Evolutionary conservation across 75 land plant genomes (phyloP), one percentile per base, ranked within the genome.

Genomic region (Picea sitchensis): DNA sequence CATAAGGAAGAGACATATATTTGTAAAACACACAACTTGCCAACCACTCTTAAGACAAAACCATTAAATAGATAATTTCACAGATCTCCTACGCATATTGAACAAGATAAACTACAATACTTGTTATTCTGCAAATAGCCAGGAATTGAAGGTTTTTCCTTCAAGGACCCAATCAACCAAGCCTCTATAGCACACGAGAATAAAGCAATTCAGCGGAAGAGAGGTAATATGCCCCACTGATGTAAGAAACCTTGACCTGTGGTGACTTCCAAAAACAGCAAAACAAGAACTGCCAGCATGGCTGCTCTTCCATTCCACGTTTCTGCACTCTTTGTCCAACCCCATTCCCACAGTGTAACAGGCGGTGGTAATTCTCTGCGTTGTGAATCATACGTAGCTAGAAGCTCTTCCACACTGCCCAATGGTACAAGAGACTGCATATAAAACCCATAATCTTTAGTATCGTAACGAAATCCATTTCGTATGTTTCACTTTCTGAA

Each of bases 231-330:
- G 36, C 99, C 99, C 89, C 92, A 90, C 80, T 98, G 98, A 74
- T 95, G 98, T 77, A 98, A 81, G 73, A 95, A 85, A 18, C 99
- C 99, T 81, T 98, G 85, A 9, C 98, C 99, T 13, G 96, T 93
- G 41, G 93, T 95, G 7, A 93, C 91, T 84, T 98, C 98, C 77
- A 93, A 79, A 58, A 93, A 88, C 51, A 98, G 82, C 73, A 95
- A 79, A 54, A 78, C 88, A 74, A 98, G 85, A 47, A 98, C 99
- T 11, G 98, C 99, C 15, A 98, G 79, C 99, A 98, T 98, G 5
- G 99, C 99, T 47, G 92, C 98, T 79, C 99, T 91, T 51, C 99
- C 99, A 79, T 98, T 98, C 99, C 99, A 98, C 21, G 99, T 98
- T 76, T 98, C 99, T 1, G 99, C 99, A 77, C 99, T 98, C 79